Conservation (phyloP, 2,329 filamentous ascomycete genomes). For the Scedosporium minutisporum region DNA sequence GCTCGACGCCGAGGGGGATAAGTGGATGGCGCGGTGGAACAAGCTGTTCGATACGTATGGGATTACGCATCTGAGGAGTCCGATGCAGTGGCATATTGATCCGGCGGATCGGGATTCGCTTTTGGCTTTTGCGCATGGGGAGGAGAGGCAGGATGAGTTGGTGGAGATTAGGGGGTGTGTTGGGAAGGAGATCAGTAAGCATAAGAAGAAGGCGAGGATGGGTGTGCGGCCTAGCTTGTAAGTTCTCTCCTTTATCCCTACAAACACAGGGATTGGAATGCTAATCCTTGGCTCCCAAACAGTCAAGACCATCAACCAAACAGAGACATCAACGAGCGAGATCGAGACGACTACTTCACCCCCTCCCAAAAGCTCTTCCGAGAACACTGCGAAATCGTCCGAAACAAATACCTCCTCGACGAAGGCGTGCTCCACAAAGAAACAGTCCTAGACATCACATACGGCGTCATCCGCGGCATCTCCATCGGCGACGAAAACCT, state of each 20-base stretch:
- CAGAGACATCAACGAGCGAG: slow-evolving; percentile 53
- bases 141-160: slow-evolving; percentile 52
- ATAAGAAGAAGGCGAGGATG: slow-evolving; percentile 55
- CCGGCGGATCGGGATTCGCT: slow-evolving; percentile 66
- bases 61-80: slow-evolving; percentile 64
- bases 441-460: slow-evolving; percentile 51
- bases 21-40: slow-evolving; percentile 66
- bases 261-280: not conserved
- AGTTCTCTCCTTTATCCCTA: not conserved
- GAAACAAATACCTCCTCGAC: slow-evolving; percentile 39
- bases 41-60: slow-evolving; percentile 57
- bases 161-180: slow-evolving; percentile 65
- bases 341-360: slow-evolving; percentile 60
- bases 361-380: slow-evolving; percentile 53
- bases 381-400: slow-evolving; percentile 50
- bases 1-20: slow-evolving; percentile 52
- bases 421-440: slow-evolving; percentile 50
- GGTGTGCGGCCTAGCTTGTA: slow-evolving; percentile 31
- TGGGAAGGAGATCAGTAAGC: slow-evolving; percentile 72
- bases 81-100: slow-evolving; percentile 77
- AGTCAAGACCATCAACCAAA: slow-evolving; percentile 8
- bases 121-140: slow-evolving; percentile 56
- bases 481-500: slow-evolving; percentile 40
- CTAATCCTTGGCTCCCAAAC: not conserved
- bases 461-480: slow-evolving; percentile 34